Percentiles rank a stretch among this genome's conserved stretches.
Conservation (phyloP, 202 grass and related monocot genomes). For the Setaria italica region DNA sequence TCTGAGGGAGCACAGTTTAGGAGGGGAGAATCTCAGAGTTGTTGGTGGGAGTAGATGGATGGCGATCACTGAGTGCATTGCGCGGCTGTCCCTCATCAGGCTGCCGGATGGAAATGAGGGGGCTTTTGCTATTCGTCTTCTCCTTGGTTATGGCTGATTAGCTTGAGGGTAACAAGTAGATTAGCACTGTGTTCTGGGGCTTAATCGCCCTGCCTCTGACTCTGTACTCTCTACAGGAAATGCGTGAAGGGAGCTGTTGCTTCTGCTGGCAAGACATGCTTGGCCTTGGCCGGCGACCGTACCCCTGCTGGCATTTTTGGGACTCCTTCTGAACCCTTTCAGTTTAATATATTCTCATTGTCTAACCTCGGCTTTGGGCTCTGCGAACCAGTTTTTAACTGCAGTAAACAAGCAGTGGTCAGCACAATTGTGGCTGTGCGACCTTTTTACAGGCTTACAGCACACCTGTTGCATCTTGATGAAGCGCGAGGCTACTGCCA, state of each 20-base stretch:
- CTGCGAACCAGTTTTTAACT: not conserved
- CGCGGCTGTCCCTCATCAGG: constrained; percentile 16
- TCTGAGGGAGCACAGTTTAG: not conserved
- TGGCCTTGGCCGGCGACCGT: constrained; percentile 22
- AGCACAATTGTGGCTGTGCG: not conserved
- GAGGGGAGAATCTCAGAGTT: constrained; percentile 49
- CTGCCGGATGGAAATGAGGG: not conserved
- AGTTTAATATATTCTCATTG: not conserved
- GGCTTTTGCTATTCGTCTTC: not conserved
- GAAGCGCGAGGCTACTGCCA: not conserved
- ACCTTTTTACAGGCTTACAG: not conserved
- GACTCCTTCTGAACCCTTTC: constrained; percentile 10
- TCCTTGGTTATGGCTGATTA: not conserved
- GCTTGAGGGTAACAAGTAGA: not conserved
- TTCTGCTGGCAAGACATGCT: constrained; percentile 33
- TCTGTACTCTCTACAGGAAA: constrained; percentile 22
- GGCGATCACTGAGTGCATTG: constrained; percentile 19
- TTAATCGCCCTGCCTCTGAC: not conserved
- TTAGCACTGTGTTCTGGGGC: not conserved
- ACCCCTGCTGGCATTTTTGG: constrained; percentile 6
- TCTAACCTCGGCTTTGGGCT: not conserved
- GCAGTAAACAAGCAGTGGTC: not conserved
- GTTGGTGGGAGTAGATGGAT: constrained; percentile 52
- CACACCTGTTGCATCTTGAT: not conserved
- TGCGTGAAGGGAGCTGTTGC: constrained; percentile 24